A percentile compares a stretch with the other conserved stretches of the same genome.
These are phyloP conservation scores for Gracilariopsis chorda DNA, from an alignment of 23 red algal genomes.

Conservation along the genomic window DNA sequence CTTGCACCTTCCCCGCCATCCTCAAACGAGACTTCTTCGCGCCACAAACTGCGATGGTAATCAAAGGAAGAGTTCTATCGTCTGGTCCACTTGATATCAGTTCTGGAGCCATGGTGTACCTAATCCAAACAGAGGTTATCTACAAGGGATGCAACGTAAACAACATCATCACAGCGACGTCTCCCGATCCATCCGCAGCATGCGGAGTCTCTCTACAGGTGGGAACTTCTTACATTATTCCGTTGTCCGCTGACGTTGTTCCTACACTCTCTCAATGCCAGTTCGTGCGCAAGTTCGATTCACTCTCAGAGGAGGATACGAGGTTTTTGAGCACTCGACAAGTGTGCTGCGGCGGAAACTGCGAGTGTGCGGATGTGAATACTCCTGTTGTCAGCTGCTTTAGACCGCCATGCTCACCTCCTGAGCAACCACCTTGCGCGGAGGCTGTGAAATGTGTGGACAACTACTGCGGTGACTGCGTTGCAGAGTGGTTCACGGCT, in stretches of 20 bases:
- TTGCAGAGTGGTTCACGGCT: conserved; percentile 12
- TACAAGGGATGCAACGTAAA: not conserved
- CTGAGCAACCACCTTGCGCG: not conserved
- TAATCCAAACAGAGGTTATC: not conserved
- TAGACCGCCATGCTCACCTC: not conserved
- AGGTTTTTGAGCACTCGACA: not conserved
- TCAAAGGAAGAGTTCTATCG: not conserved
- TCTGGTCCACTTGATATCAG: too few relatives aligned
- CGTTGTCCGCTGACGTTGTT: not conserved
- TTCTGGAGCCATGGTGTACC: not conserved
- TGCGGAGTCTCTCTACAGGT: not conserved
- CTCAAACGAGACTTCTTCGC: not conserved
- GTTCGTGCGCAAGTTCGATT: not conserved
- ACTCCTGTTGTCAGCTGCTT: not conserved
- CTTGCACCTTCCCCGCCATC: not conserved
- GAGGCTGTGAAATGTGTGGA: not conserved
- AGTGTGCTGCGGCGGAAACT: conserved; percentile 4
- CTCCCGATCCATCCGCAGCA: not conserved
- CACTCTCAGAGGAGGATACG: not conserved
- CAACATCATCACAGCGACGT: not conserved
- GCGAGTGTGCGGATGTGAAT: not conserved
- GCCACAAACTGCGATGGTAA: not conserved
- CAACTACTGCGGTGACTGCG: conserved; percentile 22
- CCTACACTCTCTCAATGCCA: not conserved
- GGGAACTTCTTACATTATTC: not conserved